Base-by-base conservation (phyloP, 73 alveolate species). In the Paraurostyla sp. region DNA sequence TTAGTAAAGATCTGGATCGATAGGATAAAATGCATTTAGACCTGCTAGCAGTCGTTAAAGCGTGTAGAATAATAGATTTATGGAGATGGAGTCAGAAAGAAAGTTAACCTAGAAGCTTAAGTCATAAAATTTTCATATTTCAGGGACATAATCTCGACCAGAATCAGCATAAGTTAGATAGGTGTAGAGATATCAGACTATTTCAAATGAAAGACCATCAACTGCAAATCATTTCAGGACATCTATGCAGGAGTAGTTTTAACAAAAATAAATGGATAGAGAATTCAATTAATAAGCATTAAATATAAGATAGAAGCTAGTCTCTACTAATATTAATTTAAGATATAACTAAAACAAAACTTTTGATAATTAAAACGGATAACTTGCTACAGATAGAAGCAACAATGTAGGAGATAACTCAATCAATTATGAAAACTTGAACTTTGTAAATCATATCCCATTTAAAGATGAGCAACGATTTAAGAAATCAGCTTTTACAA, bases 361-460 rank as follows among this genome's bases (percentile, higher is more conserved):
- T n/a, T n/a, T n/a, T n/a, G n/a, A 30, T 16, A 27, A 13, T 20
- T 33, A 18, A 60, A 60, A 33, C 32, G 25, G 22, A 11, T 9
- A 25, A 7, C 78, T 50, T 3, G 22, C 32, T 60, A 18, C 32
- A 13, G 25, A 60, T 27, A 27, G 50, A 30, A n/a, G n/a, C n/a
- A 15, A 56, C 22, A 22, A 54, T 54, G 71, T 11, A 54, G 29
- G 71, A 54, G 71, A 54, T 54, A 54, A 13, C 22, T 20, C 13
- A 32, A 54, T 38, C 4, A 38, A 3, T 6, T 69, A 69, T 40
- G 84, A 69, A n/a, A 69, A 69, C 63, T 35, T 22, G 16, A 69
- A 69, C 69, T 40, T 69, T 27, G 41, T 33, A 13, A 69, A 69
- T 69, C 59, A 69, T 43, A n/a, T 69, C 33, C 84, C 84, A 18